Conservation (phyloP, 2,329 filamentous ascomycete genomes). For the Zasmidium citrigriseum region DNA sequence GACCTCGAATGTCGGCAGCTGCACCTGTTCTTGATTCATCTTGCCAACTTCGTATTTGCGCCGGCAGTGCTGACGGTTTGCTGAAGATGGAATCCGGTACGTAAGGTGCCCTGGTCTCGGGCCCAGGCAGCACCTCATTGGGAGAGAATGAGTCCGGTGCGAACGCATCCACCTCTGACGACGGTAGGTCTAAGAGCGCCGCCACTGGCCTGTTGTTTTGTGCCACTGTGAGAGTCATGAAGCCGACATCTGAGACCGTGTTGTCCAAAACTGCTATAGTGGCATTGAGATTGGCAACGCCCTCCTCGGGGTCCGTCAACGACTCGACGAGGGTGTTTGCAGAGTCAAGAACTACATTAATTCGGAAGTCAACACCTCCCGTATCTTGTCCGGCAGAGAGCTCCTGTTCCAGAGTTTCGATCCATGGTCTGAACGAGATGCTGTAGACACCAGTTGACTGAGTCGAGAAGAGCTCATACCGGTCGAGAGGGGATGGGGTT, state of each 20-base stretch:
- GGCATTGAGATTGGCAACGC: constrained; percentile 35
- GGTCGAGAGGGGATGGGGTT: constrained; percentile 55
- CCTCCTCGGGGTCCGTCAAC: constrained; percentile 33
- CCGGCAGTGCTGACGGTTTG: constrained; percentile 56
- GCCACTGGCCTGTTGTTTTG: constrained; percentile 40
- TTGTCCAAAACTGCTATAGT: constrained; percentile 56
- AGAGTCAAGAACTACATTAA: constrained; percentile 57
- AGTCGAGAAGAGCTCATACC: constrained; percentile 62
- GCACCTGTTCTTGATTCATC: constrained; percentile 18
- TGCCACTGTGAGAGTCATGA: constrained; percentile 54
- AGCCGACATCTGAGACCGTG: constrained; percentile 52
- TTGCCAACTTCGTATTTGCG: constrained; percentile 38
- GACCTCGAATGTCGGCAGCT: constrained; percentile 62
- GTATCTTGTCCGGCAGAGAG: constrained; percentile 45
- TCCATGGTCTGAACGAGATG: constrained; percentile 59
- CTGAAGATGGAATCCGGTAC: constrained; percentile 59
- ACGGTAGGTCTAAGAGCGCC: constrained; percentile 53
- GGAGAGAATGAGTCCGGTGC: constrained; percentile 21
- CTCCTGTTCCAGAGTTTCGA: constrained; percentile 58
- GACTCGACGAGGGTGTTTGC: constrained; percentile 51
- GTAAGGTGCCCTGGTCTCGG: constrained; percentile 61
- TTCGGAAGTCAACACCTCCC: constrained; percentile 56
- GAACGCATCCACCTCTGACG: constrained; percentile 59
- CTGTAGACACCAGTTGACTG: constrained; percentile 55
- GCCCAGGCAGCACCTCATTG: constrained; percentile 39